A percentile compares a stretch with the other conserved stretches of the same genome.
These are phyloP conservation scores for Coemansia sp. DNA, from an alignment of 192 early-diverging fungal genomes.

Conservation along the genomic window DNA sequence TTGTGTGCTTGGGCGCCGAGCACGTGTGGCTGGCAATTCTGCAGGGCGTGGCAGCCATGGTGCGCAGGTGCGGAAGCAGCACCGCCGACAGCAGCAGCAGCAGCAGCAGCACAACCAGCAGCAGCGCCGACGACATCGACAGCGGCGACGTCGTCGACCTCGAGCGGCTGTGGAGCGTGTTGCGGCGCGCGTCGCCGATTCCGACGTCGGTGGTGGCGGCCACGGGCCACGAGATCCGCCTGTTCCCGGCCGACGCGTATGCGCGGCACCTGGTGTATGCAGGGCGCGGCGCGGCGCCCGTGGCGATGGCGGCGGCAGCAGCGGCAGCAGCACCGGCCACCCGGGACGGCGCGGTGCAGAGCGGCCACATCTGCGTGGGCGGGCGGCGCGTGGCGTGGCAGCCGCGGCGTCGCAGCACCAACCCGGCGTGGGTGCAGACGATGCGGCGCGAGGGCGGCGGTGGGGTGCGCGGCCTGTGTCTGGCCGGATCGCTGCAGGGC, in stretches of 20 bases:
- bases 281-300: slow-evolving; percentile 34
- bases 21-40: slow-evolving; percentile 45
- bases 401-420: slow-evolving; percentile 33
- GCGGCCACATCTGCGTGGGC: slow-evolving; percentile 19
- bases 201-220: slow-evolving; percentile 13
- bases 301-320: slow-evolving; percentile 48
- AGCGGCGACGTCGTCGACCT: slow-evolving; percentile 8
- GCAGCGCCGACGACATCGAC: not conserved
- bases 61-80: slow-evolving; percentile 6
- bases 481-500: slow-evolving; percentile 34
- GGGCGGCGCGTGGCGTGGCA: slow-evolving; percentile 27
- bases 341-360: slow-evolving; percentile 10
- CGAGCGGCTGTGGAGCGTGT: slow-evolving; percentile 27
- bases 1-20: slow-evolving; percentile 35
- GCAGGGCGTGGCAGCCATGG: slow-evolving; percentile 31
- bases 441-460: slow-evolving; percentile 14
- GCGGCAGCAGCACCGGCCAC: slow-evolving; percentile 37
- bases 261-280: slow-evolving; percentile 35
- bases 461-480: slow-evolving; percentile 21
- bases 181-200: slow-evolving; percentile 28
- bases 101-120: no score
- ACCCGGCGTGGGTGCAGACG: slow-evolving; percentile 32
- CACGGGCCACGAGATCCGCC: slow-evolving; percentile 28
- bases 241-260: slow-evolving; percentile 35
- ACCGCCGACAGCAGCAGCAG: not conserved